Conservation (phyloP, 352 stramenopile genomes). For the Phytophthora lateralis region DNA sequence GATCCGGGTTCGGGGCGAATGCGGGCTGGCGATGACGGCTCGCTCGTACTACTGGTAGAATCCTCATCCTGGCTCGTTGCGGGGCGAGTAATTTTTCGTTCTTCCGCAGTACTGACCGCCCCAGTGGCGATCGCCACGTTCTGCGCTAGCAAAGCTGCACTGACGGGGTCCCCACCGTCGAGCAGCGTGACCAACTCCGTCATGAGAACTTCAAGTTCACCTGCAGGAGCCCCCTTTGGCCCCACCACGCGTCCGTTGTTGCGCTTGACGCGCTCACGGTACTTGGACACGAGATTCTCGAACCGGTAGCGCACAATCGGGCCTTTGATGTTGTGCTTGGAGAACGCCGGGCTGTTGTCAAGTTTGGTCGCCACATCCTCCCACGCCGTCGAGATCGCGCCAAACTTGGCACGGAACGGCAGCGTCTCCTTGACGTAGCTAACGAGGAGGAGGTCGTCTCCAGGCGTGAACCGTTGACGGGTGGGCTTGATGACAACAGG, state of each 20-base stretch:
- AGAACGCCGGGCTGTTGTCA: conserved; percentile 30
- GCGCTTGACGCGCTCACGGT: conserved; percentile 37
- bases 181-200: conserved; percentile 37
- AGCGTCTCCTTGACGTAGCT: conserved; percentile 34
- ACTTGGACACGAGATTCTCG: conserved; percentile 39
- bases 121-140: conserved; percentile 32
- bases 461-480: conserved; percentile 38
- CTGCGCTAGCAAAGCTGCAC: conserved; percentile 27
- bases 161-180: conserved; percentile 34
- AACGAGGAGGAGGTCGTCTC: conserved; percentile 36
- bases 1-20: conserved; percentile 4
- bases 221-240: conserved; percentile 28
- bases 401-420: conserved; percentile 45
- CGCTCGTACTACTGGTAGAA: conserved; percentile 22
- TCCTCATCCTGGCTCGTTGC: conserved; percentile 24
- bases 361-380: conserved; percentile 39
- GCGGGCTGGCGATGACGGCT: conserved; percentile 16
- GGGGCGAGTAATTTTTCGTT: conserved; percentile 3
- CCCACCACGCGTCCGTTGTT: conserved; percentile 39
- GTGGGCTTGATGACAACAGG: conserved; percentile 17
- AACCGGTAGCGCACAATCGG: conserved; percentile 44
- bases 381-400: conserved; percentile 37
- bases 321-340: conserved; percentile 40
- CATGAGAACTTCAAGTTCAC: conserved; percentile 42
- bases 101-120: background rate